These are phyloP conservation scores for Xylariaceae sp. DNA, from an alignment of 2,329 filamentous ascomycete species.

Conservation along the genomic window DNA sequence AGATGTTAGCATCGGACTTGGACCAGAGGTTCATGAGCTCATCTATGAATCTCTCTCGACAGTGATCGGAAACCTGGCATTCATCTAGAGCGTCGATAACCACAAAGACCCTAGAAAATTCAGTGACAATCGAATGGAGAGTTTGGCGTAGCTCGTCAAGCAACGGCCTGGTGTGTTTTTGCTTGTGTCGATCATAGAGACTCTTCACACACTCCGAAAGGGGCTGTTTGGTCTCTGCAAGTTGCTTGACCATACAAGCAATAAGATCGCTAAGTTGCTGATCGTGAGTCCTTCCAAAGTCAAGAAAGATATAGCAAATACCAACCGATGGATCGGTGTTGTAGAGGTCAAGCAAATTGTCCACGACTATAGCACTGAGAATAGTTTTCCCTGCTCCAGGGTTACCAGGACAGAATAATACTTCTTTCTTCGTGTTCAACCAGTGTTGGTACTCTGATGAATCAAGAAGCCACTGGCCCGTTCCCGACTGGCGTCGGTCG, in stretches of 20 bases:
- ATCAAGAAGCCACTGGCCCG: slow-evolving; percentile 27
- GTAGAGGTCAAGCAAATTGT: slow-evolving; percentile 32
- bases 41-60: not conserved
- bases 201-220: not conserved
- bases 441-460: slow-evolving; percentile 11
- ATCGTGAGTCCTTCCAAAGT: slow-evolving; percentile 33
- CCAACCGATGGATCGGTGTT: slow-evolving; percentile 19
- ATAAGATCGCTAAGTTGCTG: slow-evolving; percentile 32
- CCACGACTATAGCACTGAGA: slow-evolving; percentile 37
- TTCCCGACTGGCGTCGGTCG: slow-evolving; percentile 34
- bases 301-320: slow-evolving; percentile 45
- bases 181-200: not conserved
- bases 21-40: not conserved
- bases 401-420: slow-evolving; percentile 43
- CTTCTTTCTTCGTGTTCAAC: slow-evolving; percentile 23
- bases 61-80: not conserved
- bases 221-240: slow-evolving; percentile 22
- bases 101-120: slow-evolving; percentile 2
- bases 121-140: not conserved
- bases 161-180: slow-evolving; percentile 23
- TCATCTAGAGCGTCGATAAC: slow-evolving; percentile 14
- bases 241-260: slow-evolving; percentile 36
- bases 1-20: slow-evolving; percentile 1
- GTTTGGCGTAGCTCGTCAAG: not conserved
- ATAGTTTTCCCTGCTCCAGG: slow-evolving; percentile 48